phyloP scores from a whole-genome alignment of 2,329 filamentous ascomycete genomes.

The Cyphellophora europaea region DNA sequence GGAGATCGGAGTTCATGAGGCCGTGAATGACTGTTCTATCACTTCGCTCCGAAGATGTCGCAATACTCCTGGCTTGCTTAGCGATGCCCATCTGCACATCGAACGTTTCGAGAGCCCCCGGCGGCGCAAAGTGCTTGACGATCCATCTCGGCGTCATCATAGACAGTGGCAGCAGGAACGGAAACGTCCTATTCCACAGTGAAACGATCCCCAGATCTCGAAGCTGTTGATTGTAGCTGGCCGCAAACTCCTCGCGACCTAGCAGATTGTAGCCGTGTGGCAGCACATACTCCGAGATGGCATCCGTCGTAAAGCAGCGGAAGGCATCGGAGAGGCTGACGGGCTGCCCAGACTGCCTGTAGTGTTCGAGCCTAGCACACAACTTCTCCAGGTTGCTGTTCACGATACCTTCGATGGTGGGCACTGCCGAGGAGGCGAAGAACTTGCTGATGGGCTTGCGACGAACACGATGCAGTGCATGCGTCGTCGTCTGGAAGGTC shows the following conservation, averaged over 20 bases:
- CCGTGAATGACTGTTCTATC: slow-evolving; percentile 18
- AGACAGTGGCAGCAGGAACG: slow-evolving; percentile 15
- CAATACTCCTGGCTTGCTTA: slow-evolving; percentile 2
- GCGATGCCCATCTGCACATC: slow-evolving; percentile 12
- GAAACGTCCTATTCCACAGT: slow-evolving; percentile 15
- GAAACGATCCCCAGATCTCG: slow-evolving; percentile 14
- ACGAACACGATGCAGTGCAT: slow-evolving; percentile 23
- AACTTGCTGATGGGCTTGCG: slow-evolving; percentile 26
- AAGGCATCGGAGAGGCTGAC: slow-evolving; percentile 17
- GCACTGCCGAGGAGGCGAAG: slow-evolving; percentile 21
- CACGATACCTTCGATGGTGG: background rate
- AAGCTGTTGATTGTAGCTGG: slow-evolving; percentile 13
- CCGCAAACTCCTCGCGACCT: slow-evolving; percentile 15
- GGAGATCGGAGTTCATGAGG: slow-evolving; percentile 20
- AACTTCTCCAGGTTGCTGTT: slow-evolving; percentile 13
- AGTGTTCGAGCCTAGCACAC: slow-evolving; percentile 12
- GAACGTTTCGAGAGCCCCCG: slow-evolving; percentile 6
- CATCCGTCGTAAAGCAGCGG: slow-evolving; percentile 16
- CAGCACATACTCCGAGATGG: slow-evolving; percentile 16
- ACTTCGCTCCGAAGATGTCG: slow-evolving; percentile 10
- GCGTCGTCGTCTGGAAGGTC: slow-evolving; percentile 24
- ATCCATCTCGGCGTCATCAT: slow-evolving; percentile 16
- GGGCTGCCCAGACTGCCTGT: slow-evolving; percentile 9
- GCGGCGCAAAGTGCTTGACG: slow-evolving; percentile 5
- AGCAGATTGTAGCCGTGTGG: slow-evolving; percentile 15